phyloP scores from a whole-genome alignment of 305 asterid species.

The Petunia hybrid region DNA sequence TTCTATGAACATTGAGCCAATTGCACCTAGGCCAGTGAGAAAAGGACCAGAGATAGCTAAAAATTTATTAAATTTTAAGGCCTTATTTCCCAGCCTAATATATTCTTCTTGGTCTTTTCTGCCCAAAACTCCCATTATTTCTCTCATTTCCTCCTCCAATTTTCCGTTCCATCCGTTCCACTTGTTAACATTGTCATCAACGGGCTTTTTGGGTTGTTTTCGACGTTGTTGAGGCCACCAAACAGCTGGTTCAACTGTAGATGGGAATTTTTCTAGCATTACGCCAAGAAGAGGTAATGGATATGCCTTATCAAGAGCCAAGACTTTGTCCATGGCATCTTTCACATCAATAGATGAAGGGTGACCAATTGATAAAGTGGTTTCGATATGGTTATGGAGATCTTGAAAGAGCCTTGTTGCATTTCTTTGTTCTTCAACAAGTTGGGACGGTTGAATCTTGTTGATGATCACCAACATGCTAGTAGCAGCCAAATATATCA shows the following conservation, averaged over 20 bases:
- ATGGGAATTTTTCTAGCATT: constrained; percentile 61
- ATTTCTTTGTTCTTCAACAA: constrained; percentile 58
- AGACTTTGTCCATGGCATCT: constrained; percentile 41
- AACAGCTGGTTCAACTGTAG: constrained; percentile 45
- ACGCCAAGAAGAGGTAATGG: constrained; percentile 59
- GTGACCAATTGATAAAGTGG: constrained; percentile 27
- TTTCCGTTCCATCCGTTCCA: constrained; percentile 49
- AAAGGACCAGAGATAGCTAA: constrained; percentile 51
- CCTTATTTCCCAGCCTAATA: constrained; percentile 46
- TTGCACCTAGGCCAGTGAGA: constrained; percentile 48
- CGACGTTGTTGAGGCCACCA: constrained; percentile 53
- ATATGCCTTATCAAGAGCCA: constrained; percentile 60
- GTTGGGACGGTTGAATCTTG: constrained; percentile 64
- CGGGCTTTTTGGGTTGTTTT: neutral
- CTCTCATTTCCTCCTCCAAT: constrained; percentile 50
- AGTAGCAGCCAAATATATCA: constrained; percentile 49
- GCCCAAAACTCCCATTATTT: constrained; percentile 37
- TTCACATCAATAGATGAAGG: constrained; percentile 39
- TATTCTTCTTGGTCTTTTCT: constrained; percentile 53
- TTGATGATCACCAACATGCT: constrained; percentile 48
- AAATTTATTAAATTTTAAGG: constrained; percentile 50
- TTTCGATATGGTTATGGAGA: constrained; percentile 40
- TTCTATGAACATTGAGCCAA: constrained; percentile 42
- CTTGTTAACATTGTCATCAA: neutral
- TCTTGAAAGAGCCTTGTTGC: constrained; percentile 49